phyloP scores from a whole-genome alignment of 768 basidiomycete species.

The Holtermannia corniformis region DNA sequence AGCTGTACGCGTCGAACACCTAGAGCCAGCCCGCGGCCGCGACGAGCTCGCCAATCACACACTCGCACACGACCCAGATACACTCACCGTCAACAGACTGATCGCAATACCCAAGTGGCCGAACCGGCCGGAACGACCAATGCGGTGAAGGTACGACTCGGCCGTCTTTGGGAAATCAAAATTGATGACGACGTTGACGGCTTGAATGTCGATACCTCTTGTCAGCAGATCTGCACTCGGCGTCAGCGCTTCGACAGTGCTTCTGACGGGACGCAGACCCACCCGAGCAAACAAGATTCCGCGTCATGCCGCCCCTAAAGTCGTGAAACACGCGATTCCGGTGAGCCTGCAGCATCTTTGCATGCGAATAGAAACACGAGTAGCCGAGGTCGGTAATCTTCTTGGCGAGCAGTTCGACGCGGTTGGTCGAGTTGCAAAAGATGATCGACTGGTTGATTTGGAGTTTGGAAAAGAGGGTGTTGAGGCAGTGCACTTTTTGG shows the following conservation, averaged over 20 bases:
- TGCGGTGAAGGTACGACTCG: slow-evolving; percentile 96
- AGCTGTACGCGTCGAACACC: background rate
- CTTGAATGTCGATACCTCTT: slow-evolving; percentile 98
- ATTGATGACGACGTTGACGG: slow-evolving; percentile 99
- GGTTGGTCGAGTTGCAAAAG: slow-evolving; percentile 99
- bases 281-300: slow-evolving; percentile 86
- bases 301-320: slow-evolving; percentile 95
- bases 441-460: slow-evolving; percentile 99
- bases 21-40: background rate
- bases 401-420: slow-evolving; percentile 96
- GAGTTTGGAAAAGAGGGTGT: slow-evolving; percentile 97
- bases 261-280: slow-evolving; percentile 1
- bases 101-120: slow-evolving; percentile 95
- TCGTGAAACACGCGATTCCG: slow-evolving; percentile 99
- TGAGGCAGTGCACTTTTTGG: slow-evolving; percentile 98
- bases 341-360: slow-evolving; percentile 97
- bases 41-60: background rate
- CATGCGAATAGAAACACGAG: slow-evolving; percentile 99
- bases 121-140: slow-evolving; percentile 94
- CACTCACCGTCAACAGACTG: slow-evolving; percentile 72
- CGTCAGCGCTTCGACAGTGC: background rate
- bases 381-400: slow-evolving; percentile 99
- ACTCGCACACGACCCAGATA: background rate
- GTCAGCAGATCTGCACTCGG: slow-evolving; percentile 69
- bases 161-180: slow-evolving; percentile 99